Base-by-base conservation (phyloP, 805 yeast species). In the Saccharomycopsis schoenii region DNA sequence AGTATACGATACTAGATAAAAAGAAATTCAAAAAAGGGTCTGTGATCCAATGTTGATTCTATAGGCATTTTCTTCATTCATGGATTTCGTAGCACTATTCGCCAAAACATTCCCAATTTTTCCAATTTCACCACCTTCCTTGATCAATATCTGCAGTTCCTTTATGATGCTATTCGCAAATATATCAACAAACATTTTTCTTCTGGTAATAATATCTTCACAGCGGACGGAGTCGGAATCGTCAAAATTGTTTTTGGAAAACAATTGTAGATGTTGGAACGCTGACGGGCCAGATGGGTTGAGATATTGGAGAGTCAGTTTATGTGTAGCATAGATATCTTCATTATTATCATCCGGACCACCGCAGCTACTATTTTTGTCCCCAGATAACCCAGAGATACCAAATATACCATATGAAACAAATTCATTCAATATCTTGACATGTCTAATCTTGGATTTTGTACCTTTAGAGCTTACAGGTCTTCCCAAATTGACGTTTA, bases 61-160 rank as follows among this genome's bases (percentile, higher is more conserved):
- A 39, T 62, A 64, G n/a, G 37, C 63, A 1, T 54, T 51, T 55
- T 64, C 66, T 9, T 58, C 56, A 17, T 58, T 56, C 12, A 60
- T 52, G 15, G 57, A 41, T 29, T 56, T 19, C 19, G 52, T 29
- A 19, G 58, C 39, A n/a, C 50, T 43, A 2, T 5, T 34, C 15
- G 43, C 6, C 15, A 62, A 50, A 15, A 24, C 55, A 14, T 73
- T 74, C 8, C 81, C 78, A 14, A 70, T 79, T 63, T 83, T 79
- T 2, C 91, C 91, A 19, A 80, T 73, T 56, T 84, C 89, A 1
- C 92, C 92, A 12, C 90, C 96, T 65, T 88, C 94, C 66, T 82
- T 83, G 10, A 83, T 71, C 39, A 82, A 67, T 47, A 74, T 74
- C 1, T 72, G 74, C 24, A 86, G 74, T 65, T 88, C 94, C 66